Conservation (phyloP, 2,329 filamentous ascomycete species). For the Botrytis porri region DNA sequence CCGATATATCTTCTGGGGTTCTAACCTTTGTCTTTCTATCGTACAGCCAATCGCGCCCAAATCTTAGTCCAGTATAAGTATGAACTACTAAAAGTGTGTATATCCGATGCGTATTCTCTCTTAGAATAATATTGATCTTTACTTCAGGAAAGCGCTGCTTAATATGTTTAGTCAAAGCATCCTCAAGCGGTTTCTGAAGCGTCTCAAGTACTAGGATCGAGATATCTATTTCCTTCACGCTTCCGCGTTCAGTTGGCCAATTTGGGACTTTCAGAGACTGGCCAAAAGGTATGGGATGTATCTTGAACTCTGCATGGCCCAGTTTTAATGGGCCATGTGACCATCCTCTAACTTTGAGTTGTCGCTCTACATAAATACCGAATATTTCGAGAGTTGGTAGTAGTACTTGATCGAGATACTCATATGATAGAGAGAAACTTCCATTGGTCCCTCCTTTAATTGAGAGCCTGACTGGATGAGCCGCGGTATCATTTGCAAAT, state of each 20-base stretch:
- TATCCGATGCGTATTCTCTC: constrained; percentile 54
- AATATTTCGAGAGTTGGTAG: constrained; percentile 54
- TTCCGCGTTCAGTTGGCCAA: constrained; percentile 34
- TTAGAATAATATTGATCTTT: constrained; percentile 45
- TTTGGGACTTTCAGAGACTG: constrained; percentile 40
- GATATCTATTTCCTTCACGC: constrained; percentile 48
- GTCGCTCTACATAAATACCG: constrained; percentile 47
- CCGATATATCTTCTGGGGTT: constrained; percentile 35
- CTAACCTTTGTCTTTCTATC: constrained; percentile 41
- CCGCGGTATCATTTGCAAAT: constrained; percentile 48
- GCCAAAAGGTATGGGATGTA: constrained; percentile 43
- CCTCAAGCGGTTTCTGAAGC: constrained; percentile 45
- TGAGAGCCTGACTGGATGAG: constrained; percentile 47
- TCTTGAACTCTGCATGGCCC: constrained; percentile 44
- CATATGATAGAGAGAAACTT: constrained; percentile 54
- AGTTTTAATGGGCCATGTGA: constrained; percentile 30
- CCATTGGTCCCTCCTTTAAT: constrained; percentile 61
- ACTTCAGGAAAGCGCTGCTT: constrained; percentile 44
- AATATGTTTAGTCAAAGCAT: constrained; percentile 43
- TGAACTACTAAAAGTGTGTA: constrained; percentile 57
- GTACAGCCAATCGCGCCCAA: constrained; percentile 49
- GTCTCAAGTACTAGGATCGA: constrained; percentile 49
- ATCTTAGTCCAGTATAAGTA: constrained; percentile 45
- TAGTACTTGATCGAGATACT: constrained; percentile 61
- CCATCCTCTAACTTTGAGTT: constrained; percentile 51